Evolutionary conservation across 345 rosid species (phyloP).

Genomic region (Capsella bursapastoris): DNA sequence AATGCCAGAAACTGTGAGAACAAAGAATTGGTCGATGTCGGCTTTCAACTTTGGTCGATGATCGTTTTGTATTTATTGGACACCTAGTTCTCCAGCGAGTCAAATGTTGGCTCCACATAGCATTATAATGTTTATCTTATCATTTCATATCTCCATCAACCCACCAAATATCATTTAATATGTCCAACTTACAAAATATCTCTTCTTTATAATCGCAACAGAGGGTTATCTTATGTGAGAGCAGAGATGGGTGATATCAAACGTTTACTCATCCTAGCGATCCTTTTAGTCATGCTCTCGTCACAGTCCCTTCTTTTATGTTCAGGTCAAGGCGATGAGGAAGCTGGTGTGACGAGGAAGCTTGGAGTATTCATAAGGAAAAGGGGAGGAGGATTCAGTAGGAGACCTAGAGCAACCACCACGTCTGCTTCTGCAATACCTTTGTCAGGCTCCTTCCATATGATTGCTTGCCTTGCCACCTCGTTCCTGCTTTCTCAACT

Average conservation of each 20-base stretch:
- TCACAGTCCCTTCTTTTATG: conserved; percentile 38
- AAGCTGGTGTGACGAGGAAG: conserved; percentile 32
- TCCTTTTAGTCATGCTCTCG: conserved; percentile 31
- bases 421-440: conserved; percentile 29
- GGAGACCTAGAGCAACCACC: background rate
- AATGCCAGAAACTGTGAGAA: background rate
- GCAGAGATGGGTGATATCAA: conserved; percentile 33
- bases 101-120: conserved; percentile 15
- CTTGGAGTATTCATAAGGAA: conserved; percentile 37
- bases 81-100: background rate
- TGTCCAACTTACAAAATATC: background rate
- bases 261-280: conserved; percentile 23
- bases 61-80: conserved; percentile 8
- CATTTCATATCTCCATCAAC: conserved; percentile 16
- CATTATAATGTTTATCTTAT: background rate
- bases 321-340: conserved; percentile 22
- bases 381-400: background rate
- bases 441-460: conserved; percentile 29
- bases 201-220: conserved; percentile 29
- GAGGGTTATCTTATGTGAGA: conserved; percentile 4
- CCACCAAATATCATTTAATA: background rate
- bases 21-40: conserved; percentile 5
- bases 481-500: conserved; percentile 10
- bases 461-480: conserved; percentile 27
- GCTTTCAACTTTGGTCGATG: conserved; percentile 18